Evolutionary conservation across 257 asterid genomes (phyloP).

Genomic region (Nicotiana otophora): DNA sequence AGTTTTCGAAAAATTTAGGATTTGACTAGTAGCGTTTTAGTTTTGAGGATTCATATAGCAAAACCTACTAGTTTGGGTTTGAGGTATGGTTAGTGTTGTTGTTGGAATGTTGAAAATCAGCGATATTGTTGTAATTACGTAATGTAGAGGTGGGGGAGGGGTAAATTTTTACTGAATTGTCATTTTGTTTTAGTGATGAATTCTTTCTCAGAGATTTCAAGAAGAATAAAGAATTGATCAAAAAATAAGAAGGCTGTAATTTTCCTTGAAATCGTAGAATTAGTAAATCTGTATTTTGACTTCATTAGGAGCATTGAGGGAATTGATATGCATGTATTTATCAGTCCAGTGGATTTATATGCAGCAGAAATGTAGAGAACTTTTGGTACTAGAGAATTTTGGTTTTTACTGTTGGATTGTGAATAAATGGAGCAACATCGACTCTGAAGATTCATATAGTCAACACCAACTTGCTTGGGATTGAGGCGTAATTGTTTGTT

Average conservation of each 20-base stretch:
- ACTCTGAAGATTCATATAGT: neutral
- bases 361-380: neutral
- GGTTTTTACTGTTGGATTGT: too few species aligned
- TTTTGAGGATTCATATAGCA: too few species aligned
- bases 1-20: too few species aligned
- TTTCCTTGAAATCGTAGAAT: too few species aligned
- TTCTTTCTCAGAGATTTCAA: neutral
- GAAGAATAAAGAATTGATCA: neutral
- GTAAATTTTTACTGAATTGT: neutral
- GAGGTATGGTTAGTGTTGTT: too few species aligned
- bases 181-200: neutral
- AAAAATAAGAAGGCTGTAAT: too few species aligned
- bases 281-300: neutral
- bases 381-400: neutral
- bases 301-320: too few species aligned
- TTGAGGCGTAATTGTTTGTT: neutral
- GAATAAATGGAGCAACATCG: too few species aligned
- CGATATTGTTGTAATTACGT: neutral
- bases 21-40: too few species aligned
- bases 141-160: too few species aligned
- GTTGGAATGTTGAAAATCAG: too few species aligned
- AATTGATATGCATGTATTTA: neutral
- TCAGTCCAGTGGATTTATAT: neutral
- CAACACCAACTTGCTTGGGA: neutral
- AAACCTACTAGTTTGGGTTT: too few species aligned